phyloP scores from a whole-genome alignment of 768 basidiomycete species.

The Pluteus cervinus region DNA sequence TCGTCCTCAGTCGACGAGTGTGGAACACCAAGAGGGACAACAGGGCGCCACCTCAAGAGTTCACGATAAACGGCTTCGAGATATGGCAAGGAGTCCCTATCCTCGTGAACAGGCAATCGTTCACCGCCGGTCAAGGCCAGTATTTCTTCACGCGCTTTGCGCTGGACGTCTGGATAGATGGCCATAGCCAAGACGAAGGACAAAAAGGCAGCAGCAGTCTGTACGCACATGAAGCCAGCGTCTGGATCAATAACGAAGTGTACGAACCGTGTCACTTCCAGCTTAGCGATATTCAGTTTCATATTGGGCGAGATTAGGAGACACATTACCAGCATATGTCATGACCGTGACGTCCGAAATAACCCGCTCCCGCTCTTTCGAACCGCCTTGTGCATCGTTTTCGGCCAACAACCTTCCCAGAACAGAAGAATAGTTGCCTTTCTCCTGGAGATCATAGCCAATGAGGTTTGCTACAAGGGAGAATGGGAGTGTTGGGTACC shows the following conservation, averaged over 20 bases:
- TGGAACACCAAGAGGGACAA: not conserved
- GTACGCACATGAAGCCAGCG: not conserved
- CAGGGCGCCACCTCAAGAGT: not conserved
- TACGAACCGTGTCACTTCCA: not conserved
- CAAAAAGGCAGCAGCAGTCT: not conserved
- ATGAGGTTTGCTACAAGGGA: not conserved
- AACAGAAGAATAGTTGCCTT: not conserved
- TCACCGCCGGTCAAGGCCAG: not conserved
- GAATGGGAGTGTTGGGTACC: not conserved
- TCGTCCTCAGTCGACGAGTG: constrained; percentile 3
- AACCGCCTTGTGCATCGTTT: constrained; percentile 13
- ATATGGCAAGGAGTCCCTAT: not conserved
- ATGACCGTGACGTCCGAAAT: not conserved
- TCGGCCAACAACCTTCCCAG: not conserved
- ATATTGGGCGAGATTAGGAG: too few relatives aligned
- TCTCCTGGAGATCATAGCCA: not conserved
- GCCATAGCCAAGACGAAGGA: not conserved
- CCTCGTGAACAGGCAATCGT: not conserved
- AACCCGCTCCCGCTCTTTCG: constrained; percentile 7
- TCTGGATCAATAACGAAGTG: not conserved
- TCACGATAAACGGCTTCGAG: not conserved
- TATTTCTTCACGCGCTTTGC: constrained; percentile 1
- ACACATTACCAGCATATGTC: not conserved
- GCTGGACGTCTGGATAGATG: not conserved
- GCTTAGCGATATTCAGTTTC: too few relatives aligned